Base-by-base conservation (phyloP, 176 grass and related monocot genomes). In the Alloteropsis semialata region DNA sequence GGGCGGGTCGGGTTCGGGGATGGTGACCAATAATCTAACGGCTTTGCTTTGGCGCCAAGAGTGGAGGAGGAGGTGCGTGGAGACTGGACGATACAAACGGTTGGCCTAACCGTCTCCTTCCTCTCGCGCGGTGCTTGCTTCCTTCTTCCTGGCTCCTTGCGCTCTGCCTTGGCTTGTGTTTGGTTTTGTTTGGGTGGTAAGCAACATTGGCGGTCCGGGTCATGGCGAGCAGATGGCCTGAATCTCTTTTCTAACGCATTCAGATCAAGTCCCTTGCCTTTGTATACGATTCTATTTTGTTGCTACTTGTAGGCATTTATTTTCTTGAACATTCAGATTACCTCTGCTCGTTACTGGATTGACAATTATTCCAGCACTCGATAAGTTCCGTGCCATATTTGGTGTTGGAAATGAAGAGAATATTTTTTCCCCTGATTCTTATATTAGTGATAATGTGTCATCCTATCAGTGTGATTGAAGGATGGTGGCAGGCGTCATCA, bases 41-140 rank as follows among this genome's bases (percentile, higher is more conserved):
- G 90, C 92, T 93, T 98, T 95, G 96, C 88, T 94, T 98, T 89
- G 79, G 89, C 82, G 83, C 55, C 87, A 98, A 98, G 96, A 80
- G 90, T 95, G 70, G 75, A 79, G 30, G 75, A 74, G 28, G 41
- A 16, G 22, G 42, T 32, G 44, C 27, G 69, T 32, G 69, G 19
- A 50, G 69, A 0, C 27, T 64, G 60, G 51, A 80, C 66, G 76
- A 74, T 64, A 82, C 66, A 63, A 86, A 89, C 73, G 84, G 92
- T 82, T 87, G 86, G 89, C 84, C 84, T 79, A 92, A 87, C 78
- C 74, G 50, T 92, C 74, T 57, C 72, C 86, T 78, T 82, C 87
- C 84, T 36, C n/a, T 36, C n/a, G 21, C 13, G 6, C 17, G 4
- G 4, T 68, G 58, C 74, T 61, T 79, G 37, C 78, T 82, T 87